Conservation (phyloP, 805 yeast species). For the Kuraishia capsulata region DNA sequence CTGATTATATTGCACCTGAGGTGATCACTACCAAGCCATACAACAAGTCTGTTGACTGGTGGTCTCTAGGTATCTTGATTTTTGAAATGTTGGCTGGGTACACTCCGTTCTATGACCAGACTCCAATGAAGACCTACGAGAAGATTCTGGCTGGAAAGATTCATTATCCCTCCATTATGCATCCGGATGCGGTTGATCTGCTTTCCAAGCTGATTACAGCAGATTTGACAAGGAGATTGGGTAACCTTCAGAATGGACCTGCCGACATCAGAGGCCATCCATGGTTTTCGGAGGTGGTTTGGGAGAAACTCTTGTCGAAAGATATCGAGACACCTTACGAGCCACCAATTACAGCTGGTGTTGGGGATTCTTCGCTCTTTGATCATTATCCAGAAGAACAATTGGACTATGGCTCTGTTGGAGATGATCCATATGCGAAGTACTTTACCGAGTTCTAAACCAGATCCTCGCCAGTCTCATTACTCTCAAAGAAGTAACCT, state of each 20-base stretch:
- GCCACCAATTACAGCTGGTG: constrained; percentile 55
- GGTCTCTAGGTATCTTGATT: constrained; percentile 53
- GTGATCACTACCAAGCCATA: constrained; percentile 57
- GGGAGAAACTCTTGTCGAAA: constrained; percentile 46
- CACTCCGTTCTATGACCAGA: constrained; percentile 54
- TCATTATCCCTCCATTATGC: constrained; percentile 43
- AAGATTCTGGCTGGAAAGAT: constrained; percentile 46
- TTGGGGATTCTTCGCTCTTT: constrained; percentile 54
- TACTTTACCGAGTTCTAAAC: constrained; percentile 20
- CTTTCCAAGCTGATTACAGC: constrained; percentile 41
- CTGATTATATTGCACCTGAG: constrained; percentile 58
- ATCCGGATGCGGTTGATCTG: constrained; percentile 43
- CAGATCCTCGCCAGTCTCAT: too few relatives aligned
- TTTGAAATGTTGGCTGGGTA: constrained; percentile 56
- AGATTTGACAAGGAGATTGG: constrained; percentile 47
- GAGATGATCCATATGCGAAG: constrained; percentile 21
- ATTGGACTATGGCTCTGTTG: constrained; percentile 63
- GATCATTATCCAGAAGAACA: constrained; percentile 76
- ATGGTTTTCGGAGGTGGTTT: constrained; percentile 53
- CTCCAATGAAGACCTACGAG: constrained; percentile 57
- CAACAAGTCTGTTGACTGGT: constrained; percentile 58
- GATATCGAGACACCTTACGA: constrained; percentile 59
- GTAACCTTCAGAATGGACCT: constrained; percentile 49
- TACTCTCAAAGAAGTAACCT: too few relatives aligned
- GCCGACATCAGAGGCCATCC: constrained; percentile 47